Evolutionary conservation across 495 filamentous ascomycete species (phyloP), one percentile per base, ranked within the genome.

Genomic region (Staphylotrichum longicolle): DNA sequence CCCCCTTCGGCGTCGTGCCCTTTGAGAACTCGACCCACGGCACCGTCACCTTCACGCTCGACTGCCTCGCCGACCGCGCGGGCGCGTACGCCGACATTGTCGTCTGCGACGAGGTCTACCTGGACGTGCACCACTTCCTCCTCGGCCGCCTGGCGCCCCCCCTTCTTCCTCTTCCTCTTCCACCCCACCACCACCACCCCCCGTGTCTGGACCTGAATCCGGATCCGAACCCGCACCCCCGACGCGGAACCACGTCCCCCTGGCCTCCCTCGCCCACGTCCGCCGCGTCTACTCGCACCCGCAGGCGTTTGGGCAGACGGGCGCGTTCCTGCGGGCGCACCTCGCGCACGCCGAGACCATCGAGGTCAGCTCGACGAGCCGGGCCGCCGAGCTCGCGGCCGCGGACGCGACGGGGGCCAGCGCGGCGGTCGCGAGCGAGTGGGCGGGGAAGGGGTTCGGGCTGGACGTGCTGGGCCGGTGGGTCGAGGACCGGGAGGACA

Each of bases 21-120:
- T 93, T 95, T 76, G 94, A 98, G 74, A 98, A 98, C 75, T 93
- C 88, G 9, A 91, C 91, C 65, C 95, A 97, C 75, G 94, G 94
- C 63, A 86, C 86, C 47, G 95, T 98, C 45, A 85, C 93, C 32
- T 84, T 87, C 70, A 96, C 92, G 0, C 83, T 98, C 7, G 93
- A 96, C 72, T 84, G 92, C 56, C 82, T 98, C 57, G 90, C 90
- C 62, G 91, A 96, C 74, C 81, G 88, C 40, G 71, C 76, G 33
- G 66, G 69, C 57, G 65, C 69, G 35, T 90, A 86, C 69, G 78
- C 78, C 15, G 84, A 90, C 66, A 81, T 94, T 33, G 72, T 77
- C 56, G 88, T 97, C 34, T 90, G 85, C 68, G 87, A 82, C 41
- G 94, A 97, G 74, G 78, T 87, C 46, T 98, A 95, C 68, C 71